phyloP scores from a whole-genome alignment of 371 early-diverging fungal species.

The Rhizomucor pusillus region DNA sequence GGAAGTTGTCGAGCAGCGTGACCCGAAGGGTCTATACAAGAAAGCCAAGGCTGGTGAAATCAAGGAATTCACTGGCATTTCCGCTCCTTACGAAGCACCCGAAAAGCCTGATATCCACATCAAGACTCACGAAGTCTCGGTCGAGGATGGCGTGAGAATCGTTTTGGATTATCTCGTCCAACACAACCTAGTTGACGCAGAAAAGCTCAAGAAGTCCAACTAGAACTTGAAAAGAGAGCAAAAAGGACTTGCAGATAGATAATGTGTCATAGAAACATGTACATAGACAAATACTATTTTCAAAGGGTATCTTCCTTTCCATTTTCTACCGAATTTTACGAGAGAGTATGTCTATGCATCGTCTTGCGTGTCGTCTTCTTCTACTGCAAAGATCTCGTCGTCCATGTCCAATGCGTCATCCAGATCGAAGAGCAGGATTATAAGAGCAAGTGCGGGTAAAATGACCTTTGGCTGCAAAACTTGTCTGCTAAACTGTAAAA shows the following conservation, averaged over 20 bases:
- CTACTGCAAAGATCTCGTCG: conserved; percentile 23
- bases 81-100: conserved; percentile 91
- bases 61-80: conserved; percentile 93
- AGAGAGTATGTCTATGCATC: neutral
- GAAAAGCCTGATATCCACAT: conserved; percentile 82
- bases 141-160: conserved; percentile 67
- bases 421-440: conserved; percentile 42
- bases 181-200: conserved; percentile 22
- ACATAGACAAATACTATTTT: too few relatives aligned
- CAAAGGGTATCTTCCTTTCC: too few relatives aligned
- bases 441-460: conserved; percentile 34
- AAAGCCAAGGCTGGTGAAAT: conserved; percentile 92
- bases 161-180: conserved; percentile 40
- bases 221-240: neutral
- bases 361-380: conserved; percentile 11
- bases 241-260: neutral
- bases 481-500: conserved; percentile 38
- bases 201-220: conserved; percentile 16
- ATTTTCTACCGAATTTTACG: too few relatives aligned
- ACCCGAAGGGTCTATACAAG: conserved; percentile 96
- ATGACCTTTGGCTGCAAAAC: conserved; percentile 37
- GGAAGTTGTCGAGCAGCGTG: conserved; percentile 85
- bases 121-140: conserved; percentile 66
- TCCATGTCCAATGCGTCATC: conserved; percentile 43
- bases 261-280: too few relatives aligned